These are phyloP conservation scores for Camelina sativa DNA, from an alignment of 345 rosid genomes.

Conservation along the genomic window DNA sequence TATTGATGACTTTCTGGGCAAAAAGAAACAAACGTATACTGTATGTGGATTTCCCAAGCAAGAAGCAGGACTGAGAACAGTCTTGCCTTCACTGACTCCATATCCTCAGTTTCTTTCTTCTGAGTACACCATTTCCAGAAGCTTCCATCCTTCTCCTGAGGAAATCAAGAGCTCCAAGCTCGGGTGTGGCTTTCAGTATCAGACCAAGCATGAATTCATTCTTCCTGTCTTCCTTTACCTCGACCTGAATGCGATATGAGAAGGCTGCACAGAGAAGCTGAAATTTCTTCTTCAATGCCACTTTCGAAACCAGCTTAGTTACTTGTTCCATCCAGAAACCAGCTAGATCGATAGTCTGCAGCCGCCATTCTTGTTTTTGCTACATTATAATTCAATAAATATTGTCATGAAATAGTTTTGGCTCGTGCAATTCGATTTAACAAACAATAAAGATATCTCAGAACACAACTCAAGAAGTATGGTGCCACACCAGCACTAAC, in stretches of 20 bases:
- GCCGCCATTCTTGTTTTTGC: slow-evolving; percentile 4
- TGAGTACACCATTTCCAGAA: slow-evolving; percentile 5
- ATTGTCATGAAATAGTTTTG: slow-evolving; percentile 21
- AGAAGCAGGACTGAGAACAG: slow-evolving; percentile 4
- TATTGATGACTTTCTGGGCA: slow-evolving; percentile 3
- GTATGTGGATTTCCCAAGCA: slow-evolving; percentile 10
- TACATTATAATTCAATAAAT: slow-evolving; percentile 8
- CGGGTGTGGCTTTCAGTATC: slow-evolving; percentile 25
- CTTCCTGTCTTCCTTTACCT: slow-evolving; percentile 7
- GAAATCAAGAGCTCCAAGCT: slow-evolving; percentile 13
- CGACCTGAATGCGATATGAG: neutral
- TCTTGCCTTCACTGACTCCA: slow-evolving; percentile 21
- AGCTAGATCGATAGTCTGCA: slow-evolving; percentile 16
- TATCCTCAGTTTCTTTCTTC: slow-evolving; percentile 27
- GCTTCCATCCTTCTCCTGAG: slow-evolving; percentile 24
- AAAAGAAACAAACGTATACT: slow-evolving; percentile 6
- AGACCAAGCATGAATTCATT: slow-evolving; percentile 18
- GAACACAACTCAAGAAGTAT: neutral
- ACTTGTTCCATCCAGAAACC: slow-evolving; percentile 19
- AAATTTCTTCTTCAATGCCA: slow-evolving; percentile 17
- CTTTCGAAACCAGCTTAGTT: slow-evolving; percentile 20
- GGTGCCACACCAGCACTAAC: slow-evolving; percentile 27
- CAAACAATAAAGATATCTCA: neutral
- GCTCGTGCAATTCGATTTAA: slow-evolving; percentile 1
- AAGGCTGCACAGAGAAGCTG: slow-evolving; percentile 5